A percentile compares a stretch with the other conserved stretches of the same genome.
These are phyloP conservation scores for Colletotrichum sojae DNA, from an alignment of 2,329 filamentous ascomycete species.

Conservation along the genomic window DNA sequence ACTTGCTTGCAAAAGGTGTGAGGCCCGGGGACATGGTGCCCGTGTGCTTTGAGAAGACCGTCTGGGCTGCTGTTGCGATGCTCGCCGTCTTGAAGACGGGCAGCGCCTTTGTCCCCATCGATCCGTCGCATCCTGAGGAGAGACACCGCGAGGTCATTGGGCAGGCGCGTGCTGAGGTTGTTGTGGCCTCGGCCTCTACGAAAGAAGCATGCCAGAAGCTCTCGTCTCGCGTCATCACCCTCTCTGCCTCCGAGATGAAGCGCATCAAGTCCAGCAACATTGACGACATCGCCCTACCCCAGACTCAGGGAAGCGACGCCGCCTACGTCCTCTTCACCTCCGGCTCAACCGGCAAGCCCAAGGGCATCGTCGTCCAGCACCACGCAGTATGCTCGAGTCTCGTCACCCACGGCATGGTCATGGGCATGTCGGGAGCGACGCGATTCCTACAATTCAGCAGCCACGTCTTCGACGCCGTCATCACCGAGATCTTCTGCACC, in stretches of 20 bases:
- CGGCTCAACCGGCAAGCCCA: constrained; percentile 63
- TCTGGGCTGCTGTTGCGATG: constrained; percentile 32
- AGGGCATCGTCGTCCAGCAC: constrained; percentile 57
- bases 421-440: constrained; percentile 35
- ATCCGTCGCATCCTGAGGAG: constrained; percentile 4
- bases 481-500: constrained; percentile 53
- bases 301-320: constrained; percentile 17
- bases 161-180: neutral
- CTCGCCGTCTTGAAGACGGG: constrained; percentile 30
- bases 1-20: constrained; percentile 9
- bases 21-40: constrained; percentile 2
- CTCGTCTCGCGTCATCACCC: neutral
- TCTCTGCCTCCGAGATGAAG: neutral
- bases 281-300: neutral
- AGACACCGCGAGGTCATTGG: neutral
- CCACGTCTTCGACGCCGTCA: constrained; percentile 55
- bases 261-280: neutral
- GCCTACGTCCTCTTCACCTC: constrained; percentile 54
- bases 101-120: constrained; percentile 34
- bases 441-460: constrained; percentile 46
- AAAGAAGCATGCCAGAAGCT: neutral
- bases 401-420: constrained; percentile 30
- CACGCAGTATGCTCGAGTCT: constrained; percentile 42
- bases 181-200: neutral
- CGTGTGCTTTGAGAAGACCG: constrained; percentile 30